Evolutionary conservation across 2,329 filamentous ascomycete species (phyloP).

Genomic region (Phaeophleospora eucalypticola): DNA sequence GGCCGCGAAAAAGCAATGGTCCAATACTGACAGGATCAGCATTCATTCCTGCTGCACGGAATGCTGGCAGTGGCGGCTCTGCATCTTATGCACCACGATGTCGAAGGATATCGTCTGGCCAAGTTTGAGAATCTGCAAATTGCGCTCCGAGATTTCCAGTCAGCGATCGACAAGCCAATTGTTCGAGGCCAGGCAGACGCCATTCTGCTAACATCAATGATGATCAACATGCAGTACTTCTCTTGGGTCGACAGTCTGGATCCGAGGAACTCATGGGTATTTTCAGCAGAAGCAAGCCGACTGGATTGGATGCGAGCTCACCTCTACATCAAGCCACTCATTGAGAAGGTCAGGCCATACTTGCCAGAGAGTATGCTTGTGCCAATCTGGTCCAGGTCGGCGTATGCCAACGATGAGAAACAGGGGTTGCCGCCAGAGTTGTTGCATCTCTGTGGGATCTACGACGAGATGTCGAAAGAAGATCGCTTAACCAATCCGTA

Average conservation of each 20-base stretch:
- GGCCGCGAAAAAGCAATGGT: neutral
- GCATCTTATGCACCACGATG: neutral
- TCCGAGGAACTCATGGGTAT: slow-evolving; percentile 1
- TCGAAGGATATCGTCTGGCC: slow-evolving; percentile 1
- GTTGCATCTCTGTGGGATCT: neutral
- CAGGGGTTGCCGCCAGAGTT: neutral
- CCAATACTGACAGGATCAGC: neutral
- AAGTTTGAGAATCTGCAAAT: slow-evolving; percentile 1
- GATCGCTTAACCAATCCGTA: neutral
- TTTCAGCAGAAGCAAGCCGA: neutral
- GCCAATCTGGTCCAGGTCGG: slow-evolving; percentile 2
- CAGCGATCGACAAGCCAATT: neutral
- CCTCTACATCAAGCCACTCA: neutral
- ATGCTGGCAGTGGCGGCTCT: slow-evolving; percentile 2
- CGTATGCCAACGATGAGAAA: neutral
- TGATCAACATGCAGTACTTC: slow-evolving; percentile 3
- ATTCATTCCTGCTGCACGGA: slow-evolving; percentile 2
- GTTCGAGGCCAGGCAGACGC: neutral
- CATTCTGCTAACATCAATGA: slow-evolving; percentile 2
- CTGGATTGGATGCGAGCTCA: slow-evolving; percentile 1
- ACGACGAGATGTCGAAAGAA: neutral
- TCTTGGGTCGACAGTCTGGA: slow-evolving; percentile 1
- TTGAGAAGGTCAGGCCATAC: neutral
- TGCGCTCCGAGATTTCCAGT: neutral
- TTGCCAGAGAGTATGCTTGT: neutral